phyloP scores from a whole-genome alignment of 495 filamentous ascomycete species.

The Haplographium delicatum region DNA sequence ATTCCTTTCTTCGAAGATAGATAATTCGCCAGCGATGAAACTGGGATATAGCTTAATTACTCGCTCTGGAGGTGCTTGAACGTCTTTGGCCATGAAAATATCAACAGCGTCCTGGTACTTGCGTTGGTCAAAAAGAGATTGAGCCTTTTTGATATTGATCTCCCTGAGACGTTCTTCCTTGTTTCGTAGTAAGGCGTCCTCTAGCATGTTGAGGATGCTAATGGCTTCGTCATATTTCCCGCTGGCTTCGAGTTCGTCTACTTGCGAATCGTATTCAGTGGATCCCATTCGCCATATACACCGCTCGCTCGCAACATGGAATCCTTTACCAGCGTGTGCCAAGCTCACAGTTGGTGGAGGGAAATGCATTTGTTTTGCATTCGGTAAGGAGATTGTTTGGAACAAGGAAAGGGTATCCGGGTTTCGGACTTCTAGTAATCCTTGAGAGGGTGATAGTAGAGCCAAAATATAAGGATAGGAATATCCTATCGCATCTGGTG shows the following conservation, averaged over 20 bases:
- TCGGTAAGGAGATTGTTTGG: conserved; percentile 76
- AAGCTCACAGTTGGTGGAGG: conserved; percentile 88
- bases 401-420: conserved; percentile 84
- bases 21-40: conserved; percentile 77
- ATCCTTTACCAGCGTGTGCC: conserved; percentile 90
- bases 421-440: conserved; percentile 84
- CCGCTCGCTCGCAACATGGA: conserved; percentile 82
- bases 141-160: conserved; percentile 85
- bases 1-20: conserved; percentile 41
- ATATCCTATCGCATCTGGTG: conserved; percentile 87
- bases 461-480: conserved; percentile 93
- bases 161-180: conserved; percentile 76
- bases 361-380: conserved; percentile 81
- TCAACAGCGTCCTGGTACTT: conserved; percentile 89
- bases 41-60: conserved; percentile 83
- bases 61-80: conserved; percentile 81
- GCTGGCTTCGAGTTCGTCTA: conserved; percentile 74
- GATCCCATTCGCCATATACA: conserved; percentile 94
- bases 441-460: conserved; percentile 77
- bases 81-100: conserved; percentile 66
- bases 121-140: conserved; percentile 70
- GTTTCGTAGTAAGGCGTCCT: conserved; percentile 82
- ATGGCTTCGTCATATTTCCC: conserved; percentile 87
- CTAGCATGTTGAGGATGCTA: conserved; percentile 79
- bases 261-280: conserved; percentile 87